Percentiles rank a stretch among this genome's conserved stretches.
phyloP scores from a whole-genome alignment of 2,329 filamentous ascomycete species.

The Chaetomium olivaceum region DNA sequence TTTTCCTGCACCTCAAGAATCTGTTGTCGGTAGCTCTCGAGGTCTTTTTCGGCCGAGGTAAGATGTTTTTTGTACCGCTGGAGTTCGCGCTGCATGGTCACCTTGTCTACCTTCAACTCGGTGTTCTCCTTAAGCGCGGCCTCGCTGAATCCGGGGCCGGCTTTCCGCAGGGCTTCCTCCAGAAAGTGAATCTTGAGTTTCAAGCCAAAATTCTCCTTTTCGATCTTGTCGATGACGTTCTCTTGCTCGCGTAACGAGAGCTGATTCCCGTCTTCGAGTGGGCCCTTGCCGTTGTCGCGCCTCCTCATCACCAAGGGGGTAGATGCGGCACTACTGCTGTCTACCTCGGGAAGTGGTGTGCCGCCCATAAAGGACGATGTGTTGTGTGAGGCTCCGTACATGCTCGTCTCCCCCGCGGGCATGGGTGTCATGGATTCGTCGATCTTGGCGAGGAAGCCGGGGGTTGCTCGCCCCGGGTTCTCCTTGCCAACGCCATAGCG shows the following conservation, averaged over 20 bases:
- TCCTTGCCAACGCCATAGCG: slow-evolving; percentile 58
- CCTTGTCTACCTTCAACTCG: slow-evolving; percentile 88
- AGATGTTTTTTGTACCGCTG: slow-evolving; percentile 84
- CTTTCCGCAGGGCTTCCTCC: slow-evolving; percentile 84
- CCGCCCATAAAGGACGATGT: slow-evolving; percentile 63
- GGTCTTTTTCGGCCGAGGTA: slow-evolving; percentile 76
- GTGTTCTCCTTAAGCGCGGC: slow-evolving; percentile 91
- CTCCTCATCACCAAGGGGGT: slow-evolving; percentile 76
- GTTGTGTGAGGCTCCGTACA: slow-evolving; percentile 65
- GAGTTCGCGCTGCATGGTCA: slow-evolving; percentile 86
- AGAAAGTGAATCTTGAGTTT: slow-evolving; percentile 98
- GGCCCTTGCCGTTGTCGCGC: slow-evolving; percentile 59
- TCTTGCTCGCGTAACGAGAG: slow-evolving; percentile 93
- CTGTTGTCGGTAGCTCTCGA: slow-evolving; percentile 80
- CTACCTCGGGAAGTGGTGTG: slow-evolving; percentile 74
- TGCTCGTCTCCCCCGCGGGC: slow-evolving; percentile 64
- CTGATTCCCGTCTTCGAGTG: slow-evolving; percentile 83
- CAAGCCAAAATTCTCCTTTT: slow-evolving; percentile 97
- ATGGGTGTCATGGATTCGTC: slow-evolving; percentile 74
- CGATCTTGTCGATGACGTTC: slow-evolving; percentile 90
- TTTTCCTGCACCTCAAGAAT: slow-evolving; percentile 81
- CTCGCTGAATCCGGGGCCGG: slow-evolving; percentile 86
- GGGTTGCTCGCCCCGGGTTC: slow-evolving; percentile 59
- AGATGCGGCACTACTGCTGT: slow-evolving; percentile 77
- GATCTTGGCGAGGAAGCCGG: slow-evolving; percentile 68